These are phyloP conservation scores for Tilletia setariae DNA, from an alignment of 1,284 basidiomycete genomes.

Conservation along the genomic window DNA sequence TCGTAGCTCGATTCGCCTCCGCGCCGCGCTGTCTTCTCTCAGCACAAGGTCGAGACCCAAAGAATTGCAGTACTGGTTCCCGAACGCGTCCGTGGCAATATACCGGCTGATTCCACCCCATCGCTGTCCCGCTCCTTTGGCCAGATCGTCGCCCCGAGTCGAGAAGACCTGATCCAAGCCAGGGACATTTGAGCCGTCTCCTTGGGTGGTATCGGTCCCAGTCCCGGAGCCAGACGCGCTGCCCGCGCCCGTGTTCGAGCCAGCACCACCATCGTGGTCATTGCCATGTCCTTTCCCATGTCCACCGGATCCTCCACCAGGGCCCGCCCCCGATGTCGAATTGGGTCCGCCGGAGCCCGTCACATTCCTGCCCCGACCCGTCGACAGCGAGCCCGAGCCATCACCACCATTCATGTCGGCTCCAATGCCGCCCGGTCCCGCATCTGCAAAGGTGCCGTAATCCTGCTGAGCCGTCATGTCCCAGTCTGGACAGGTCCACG, in stretches of 20 bases:
- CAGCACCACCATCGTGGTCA: not conserved
- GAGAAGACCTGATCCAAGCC: not conserved
- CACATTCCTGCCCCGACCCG: slow-evolving; percentile 1
- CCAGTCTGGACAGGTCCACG: slow-evolving; percentile 50
- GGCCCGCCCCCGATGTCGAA: not conserved
- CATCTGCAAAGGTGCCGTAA: slow-evolving; percentile 53
- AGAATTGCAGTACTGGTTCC: slow-evolving; percentile 49
- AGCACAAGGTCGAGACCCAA: slow-evolving; percentile 46
- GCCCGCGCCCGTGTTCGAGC: not conserved
- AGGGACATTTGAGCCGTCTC: not conserved
- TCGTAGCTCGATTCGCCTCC: not conserved
- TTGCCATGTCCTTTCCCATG: not conserved
- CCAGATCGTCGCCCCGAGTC: slow-evolving; percentile 19
- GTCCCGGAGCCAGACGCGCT: no score
- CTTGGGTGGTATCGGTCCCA: not conserved
- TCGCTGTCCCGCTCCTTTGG: slow-evolving; percentile 24
- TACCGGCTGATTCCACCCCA: slow-evolving; percentile 47
- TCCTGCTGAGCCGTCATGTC: slow-evolving; percentile 48
- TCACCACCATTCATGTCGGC: slow-evolving; percentile 45
- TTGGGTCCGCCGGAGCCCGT: not conserved
- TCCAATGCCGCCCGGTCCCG: slow-evolving; percentile 39
- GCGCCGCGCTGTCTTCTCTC: slow-evolving; percentile 25
- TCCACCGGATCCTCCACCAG: not conserved
- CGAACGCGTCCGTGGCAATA: slow-evolving; percentile 50
- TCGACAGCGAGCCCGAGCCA: slow-evolving; percentile 20